Percentiles rank a stretch among this genome's conserved stretches.
Evolutionary conservation across 345 rosid genomes (phyloP).

Genomic region (Cardamine chenopodiifolia): DNA sequence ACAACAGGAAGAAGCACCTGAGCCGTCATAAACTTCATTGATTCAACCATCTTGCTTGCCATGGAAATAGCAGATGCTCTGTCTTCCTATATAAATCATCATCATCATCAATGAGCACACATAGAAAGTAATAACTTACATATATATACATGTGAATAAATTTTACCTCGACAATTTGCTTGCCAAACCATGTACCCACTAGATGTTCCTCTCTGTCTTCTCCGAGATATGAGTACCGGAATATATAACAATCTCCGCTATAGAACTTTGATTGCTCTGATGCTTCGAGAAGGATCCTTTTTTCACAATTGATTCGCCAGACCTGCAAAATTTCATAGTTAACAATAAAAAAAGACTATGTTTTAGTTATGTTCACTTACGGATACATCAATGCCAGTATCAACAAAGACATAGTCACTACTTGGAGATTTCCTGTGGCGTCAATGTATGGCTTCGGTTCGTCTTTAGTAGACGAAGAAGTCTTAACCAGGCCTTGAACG

Average conservation of each 20-base stretch:
- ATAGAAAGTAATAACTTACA: neutral
- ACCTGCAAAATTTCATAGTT: constrained; percentile 54
- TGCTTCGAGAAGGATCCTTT: constrained; percentile 74
- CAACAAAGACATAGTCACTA: constrained; percentile 34
- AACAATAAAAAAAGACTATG: neutral
- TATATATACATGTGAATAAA: neutral
- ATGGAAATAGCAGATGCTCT: constrained; percentile 71
- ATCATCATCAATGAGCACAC: constrained; percentile 28
- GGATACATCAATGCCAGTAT: constrained; percentile 8
- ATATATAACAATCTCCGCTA: constrained; percentile 86
- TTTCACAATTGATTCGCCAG: constrained; percentile 77
- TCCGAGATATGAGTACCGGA: constrained; percentile 90
- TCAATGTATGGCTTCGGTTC: constrained; percentile 89
- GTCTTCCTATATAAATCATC: constrained; percentile 61
- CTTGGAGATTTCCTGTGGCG: constrained; percentile 95
- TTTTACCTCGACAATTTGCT: constrained; percentile 86
- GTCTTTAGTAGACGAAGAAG: constrained; percentile 69
- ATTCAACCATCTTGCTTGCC: constrained; percentile 86
- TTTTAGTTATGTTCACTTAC: constrained; percentile 12
- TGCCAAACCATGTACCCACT: constrained; percentile 94
- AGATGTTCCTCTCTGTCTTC: constrained; percentile 90
- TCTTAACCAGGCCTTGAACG: constrained; percentile 84
- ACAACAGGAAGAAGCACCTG: constrained; percentile 54
- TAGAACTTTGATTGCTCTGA: constrained; percentile 86
- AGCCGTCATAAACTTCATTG: constrained; percentile 76